These are phyloP conservation scores for Cucumis cinereus DNA, from an alignment of 306 rosid species.

Conservation along the genomic window DNA sequence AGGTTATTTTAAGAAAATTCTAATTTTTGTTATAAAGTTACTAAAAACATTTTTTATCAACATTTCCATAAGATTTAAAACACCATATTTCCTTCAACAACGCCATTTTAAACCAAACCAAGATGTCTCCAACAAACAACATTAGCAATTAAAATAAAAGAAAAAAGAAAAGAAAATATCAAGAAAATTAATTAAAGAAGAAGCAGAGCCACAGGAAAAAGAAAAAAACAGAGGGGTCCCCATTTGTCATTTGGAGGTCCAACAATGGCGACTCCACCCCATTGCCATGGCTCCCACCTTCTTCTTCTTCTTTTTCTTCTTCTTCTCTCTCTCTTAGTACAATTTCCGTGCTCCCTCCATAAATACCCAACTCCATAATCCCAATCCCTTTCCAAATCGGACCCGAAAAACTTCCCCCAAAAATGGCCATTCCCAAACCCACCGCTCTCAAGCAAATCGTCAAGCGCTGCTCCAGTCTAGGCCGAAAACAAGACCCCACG, in stretches of 20 bases:
- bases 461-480: conserved; percentile 64
- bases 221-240: conserved; percentile 3
- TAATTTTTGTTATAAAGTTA: too few species aligned
- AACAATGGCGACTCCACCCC: conserved; percentile 6
- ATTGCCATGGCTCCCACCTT: conserved; percentile 12
- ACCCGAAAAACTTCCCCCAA: neutral
- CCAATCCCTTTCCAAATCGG: neutral
- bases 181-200: neutral
- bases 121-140: too few species aligned
- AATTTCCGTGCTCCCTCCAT: conserved; percentile 7
- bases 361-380: neutral
- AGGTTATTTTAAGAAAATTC: too few species aligned
- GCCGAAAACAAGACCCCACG: conserved; percentile 33
- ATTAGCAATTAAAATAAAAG: too few species aligned
- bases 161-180: neutral
- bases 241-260: neutral
- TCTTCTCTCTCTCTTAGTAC: neutral
- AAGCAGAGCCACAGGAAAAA: neutral
- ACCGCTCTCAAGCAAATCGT: conserved; percentile 57
- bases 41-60: too few species aligned
- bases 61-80: too few species aligned
- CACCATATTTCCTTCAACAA: too few species aligned
- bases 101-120: too few species aligned
- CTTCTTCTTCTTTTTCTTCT: neutral
- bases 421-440: neutral